phyloP scores from a whole-genome alignment of 73 alveolate genomes.

The Stentor coeruleus region DNA sequence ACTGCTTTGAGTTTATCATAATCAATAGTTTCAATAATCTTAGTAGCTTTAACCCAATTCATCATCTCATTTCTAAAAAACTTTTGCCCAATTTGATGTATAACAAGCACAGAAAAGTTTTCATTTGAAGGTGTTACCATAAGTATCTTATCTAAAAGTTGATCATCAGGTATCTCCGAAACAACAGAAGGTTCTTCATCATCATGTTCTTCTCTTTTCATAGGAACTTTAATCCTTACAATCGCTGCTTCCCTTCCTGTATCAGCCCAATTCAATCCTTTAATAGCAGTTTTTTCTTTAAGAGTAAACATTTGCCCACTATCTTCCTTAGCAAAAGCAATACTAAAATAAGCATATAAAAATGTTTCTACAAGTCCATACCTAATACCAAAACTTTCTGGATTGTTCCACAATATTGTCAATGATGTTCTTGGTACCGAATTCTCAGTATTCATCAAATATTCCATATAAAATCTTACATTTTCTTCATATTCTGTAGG shows the following conservation, averaged over 20 bases:
- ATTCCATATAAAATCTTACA: constrained; percentile 8
- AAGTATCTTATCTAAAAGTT: not conserved
- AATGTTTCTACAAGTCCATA: not conserved
- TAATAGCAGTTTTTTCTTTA: not conserved
- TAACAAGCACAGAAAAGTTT: constrained; percentile 13
- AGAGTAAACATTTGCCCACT: too few species aligned
- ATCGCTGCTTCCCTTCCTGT: constrained; percentile 29
- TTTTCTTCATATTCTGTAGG: not conserved
- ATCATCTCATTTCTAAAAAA: constrained; percentile 20
- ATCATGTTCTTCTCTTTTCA: not conserved
- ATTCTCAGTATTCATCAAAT: not conserved
- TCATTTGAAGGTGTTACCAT: constrained; percentile 4
- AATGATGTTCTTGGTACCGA: constrained; percentile 23
- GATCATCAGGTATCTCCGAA: not conserved
- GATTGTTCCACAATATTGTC: not conserved
- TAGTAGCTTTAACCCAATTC: not conserved
- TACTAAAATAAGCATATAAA: not conserved
- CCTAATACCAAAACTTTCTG: constrained; percentile 25
- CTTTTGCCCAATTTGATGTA: constrained; percentile 18
- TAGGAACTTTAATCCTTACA: constrained; percentile 16
- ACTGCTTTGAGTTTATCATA: not conserved
- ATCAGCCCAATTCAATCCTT: not conserved
- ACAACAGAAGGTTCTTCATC: constrained; percentile 21
- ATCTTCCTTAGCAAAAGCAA: constrained; percentile 3
- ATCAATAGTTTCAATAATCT: not conserved